Evolutionary conservation across 2,329 filamentous ascomycete genomes (phyloP).

Genomic region (Cyphellophora attinorum): DNA sequence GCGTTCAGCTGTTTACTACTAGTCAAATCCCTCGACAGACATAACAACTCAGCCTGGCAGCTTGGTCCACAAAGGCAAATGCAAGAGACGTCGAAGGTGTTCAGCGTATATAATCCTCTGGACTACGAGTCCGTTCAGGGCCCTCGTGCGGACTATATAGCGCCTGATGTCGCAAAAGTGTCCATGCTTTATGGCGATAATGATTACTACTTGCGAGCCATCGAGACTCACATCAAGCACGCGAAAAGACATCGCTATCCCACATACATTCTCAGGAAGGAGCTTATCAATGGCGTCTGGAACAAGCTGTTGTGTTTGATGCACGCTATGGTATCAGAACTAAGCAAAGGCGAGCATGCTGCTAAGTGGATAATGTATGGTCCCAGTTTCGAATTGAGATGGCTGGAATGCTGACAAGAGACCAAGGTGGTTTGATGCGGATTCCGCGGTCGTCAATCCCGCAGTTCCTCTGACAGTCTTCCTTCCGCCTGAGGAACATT

Average conservation of each 20-base stretch:
- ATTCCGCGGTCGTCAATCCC: constrained; percentile 25
- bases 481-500: constrained; percentile 21
- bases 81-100: too few species aligned
- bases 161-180: constrained; percentile 16
- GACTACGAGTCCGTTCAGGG: too few species aligned
- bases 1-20: too few species aligned
- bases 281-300: constrained; percentile 25
- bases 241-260: constrained; percentile 26
- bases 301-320: constrained; percentile 25
- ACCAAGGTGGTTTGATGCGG: constrained; percentile 23
- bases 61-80: too few species aligned
- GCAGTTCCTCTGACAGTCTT: constrained; percentile 25
- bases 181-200: constrained; percentile 27
- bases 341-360: neutral
- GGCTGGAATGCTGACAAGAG: neutral
- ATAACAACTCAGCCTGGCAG: too few species aligned
- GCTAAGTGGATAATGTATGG: constrained; percentile 2
- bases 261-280: constrained; percentile 24
- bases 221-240: constrained; percentile 26
- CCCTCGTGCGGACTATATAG: too few species aligned
- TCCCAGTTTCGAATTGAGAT: too few species aligned
- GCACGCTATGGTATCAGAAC: neutral
- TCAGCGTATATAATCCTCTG: too few species aligned
- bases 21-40: too few species aligned
- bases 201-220: constrained; percentile 26